A percentile compares a stretch with the other conserved stretches of the same genome.
Conservation (phyloP, 2,329 filamentous ascomycete species). For the Fusarium coffeatum region DNA sequence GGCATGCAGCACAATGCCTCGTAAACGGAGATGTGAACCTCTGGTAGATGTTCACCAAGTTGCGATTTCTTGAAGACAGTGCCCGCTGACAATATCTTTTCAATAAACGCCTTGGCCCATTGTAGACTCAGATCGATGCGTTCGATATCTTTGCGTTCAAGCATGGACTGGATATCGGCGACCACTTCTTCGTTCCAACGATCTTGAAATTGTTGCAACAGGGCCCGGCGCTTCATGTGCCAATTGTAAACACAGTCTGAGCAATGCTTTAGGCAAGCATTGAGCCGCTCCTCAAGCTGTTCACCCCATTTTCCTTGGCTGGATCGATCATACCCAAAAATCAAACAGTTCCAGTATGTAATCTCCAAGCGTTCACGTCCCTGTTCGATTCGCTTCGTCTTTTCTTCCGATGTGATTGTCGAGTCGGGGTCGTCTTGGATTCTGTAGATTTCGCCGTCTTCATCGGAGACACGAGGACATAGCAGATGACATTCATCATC, state of each 20-base stretch:
- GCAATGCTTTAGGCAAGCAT: conserved; percentile 70
- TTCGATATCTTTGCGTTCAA: conserved; percentile 70
- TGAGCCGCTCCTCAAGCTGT: conserved; percentile 68
- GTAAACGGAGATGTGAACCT: conserved; percentile 83
- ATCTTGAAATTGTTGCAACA: conserved; percentile 72
- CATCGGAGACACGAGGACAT: conserved; percentile 72
- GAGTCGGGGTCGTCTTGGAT: conserved; percentile 61
- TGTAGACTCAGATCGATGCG: conserved; percentile 70
- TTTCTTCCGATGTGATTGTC: conserved; percentile 62
- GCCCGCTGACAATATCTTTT: conserved; percentile 61
- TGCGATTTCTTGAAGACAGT: conserved; percentile 60
- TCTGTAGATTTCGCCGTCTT: conserved; percentile 72
- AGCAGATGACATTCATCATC: conserved; percentile 70
- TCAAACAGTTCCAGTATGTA: conserved; percentile 74
- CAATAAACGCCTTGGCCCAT: conserved; percentile 67
- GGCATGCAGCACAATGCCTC: conserved; percentile 88
- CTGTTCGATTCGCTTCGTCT: conserved; percentile 64
- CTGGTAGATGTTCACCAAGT: conserved; percentile 61
- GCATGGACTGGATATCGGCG: conserved; percentile 64
- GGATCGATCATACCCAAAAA: conserved; percentile 74
- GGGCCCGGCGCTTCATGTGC: conserved; percentile 74
- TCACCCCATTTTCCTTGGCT: conserved; percentile 69
- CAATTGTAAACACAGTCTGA: conserved; percentile 79
- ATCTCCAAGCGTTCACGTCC: conserved; percentile 67
- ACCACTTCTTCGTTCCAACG: conserved; percentile 63